Conservation (phyloP, 371 early-diverging fungal genomes). For the Mortierella sp. region DNA sequence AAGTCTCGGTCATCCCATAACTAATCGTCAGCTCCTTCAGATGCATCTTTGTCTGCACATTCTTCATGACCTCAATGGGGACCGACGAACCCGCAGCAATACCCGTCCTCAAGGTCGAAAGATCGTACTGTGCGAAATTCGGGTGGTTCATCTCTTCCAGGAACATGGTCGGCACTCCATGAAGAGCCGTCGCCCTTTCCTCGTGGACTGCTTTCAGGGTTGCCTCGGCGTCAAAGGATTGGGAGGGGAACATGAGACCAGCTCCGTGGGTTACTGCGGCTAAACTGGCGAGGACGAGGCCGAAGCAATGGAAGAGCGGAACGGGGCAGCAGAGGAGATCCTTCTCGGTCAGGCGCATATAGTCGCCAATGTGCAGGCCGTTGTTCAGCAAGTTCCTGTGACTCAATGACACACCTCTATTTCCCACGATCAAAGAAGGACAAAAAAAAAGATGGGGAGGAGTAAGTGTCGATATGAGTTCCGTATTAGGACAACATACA, state of each 20-base stretch:
- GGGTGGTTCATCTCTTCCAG: conserved; percentile 59
- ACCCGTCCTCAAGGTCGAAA: conserved; percentile 60
- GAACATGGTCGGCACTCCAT: conserved; percentile 67
- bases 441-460: conserved; percentile 2
- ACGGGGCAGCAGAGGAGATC: conserved; percentile 67
- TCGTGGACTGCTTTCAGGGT: conserved; percentile 64
- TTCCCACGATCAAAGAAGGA: background rate
- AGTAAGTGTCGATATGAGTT: conserved; percentile 5
- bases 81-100: conserved; percentile 62
- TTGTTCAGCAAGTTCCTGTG: conserved; percentile 73
- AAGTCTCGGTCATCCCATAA: conserved; percentile 63
- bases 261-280: conserved; percentile 64
- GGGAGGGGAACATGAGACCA: conserved; percentile 61
- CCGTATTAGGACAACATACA: background rate
- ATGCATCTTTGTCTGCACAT: conserved; percentile 58
- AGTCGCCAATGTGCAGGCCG: conserved; percentile 67
- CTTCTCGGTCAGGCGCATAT: conserved; percentile 63
- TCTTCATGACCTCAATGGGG: conserved; percentile 61
- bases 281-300: conserved; percentile 61
- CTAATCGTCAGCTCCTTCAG: conserved; percentile 60
- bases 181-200: conserved; percentile 59
- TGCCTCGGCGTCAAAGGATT: conserved; percentile 62
- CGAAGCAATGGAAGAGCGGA: conserved; percentile 64
- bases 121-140: conserved; percentile 53
- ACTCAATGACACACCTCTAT: conserved; percentile 65